phyloP scores from a whole-genome alignment of 2,329 filamentous ascomycete genomes.

The Xylaria sp. region DNA sequence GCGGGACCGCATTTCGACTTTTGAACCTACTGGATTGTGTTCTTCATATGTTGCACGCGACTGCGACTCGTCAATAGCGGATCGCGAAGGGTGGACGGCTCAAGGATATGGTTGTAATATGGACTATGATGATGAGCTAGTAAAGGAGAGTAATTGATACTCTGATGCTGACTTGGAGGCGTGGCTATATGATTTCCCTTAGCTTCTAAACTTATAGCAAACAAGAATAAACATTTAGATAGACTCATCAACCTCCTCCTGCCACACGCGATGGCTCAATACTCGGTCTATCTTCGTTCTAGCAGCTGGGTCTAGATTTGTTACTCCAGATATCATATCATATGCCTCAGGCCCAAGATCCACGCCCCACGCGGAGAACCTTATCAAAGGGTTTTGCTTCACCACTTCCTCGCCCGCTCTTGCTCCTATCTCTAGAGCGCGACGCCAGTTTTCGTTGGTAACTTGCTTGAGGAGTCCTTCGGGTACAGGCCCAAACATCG shows the following conservation, averaged over 20 bases:
- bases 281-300: conserved; percentile 51
- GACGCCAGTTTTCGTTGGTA: conserved; percentile 43
- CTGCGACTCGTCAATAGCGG: no score
- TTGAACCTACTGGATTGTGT: no score
- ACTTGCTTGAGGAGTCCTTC: conserved; percentile 49
- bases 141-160: no score
- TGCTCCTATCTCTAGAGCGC: conserved; percentile 5
- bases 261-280: conserved; percentile 38
- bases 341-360: conserved; percentile 37
- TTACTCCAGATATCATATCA: conserved; percentile 52
- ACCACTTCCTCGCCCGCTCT: conserved; percentile 10
- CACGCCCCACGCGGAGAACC: conserved; percentile 22
- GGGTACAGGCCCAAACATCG: conserved; percentile 51
- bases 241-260: background rate
- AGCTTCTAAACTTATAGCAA: conserved; percentile 1
- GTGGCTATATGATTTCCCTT: conserved; percentile 2
- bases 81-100: no score
- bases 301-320: conserved; percentile 49
- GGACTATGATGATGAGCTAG: no score
- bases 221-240: conserved; percentile 4
- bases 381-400: conserved; percentile 6
- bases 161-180: no score
- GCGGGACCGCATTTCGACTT: no score
- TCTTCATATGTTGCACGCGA: no score
- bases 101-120: no score